phyloP scores from a whole-genome alignment of 2,329 filamentous ascomycete genomes.

The Neofusicoccum kwambonambiense region DNA sequence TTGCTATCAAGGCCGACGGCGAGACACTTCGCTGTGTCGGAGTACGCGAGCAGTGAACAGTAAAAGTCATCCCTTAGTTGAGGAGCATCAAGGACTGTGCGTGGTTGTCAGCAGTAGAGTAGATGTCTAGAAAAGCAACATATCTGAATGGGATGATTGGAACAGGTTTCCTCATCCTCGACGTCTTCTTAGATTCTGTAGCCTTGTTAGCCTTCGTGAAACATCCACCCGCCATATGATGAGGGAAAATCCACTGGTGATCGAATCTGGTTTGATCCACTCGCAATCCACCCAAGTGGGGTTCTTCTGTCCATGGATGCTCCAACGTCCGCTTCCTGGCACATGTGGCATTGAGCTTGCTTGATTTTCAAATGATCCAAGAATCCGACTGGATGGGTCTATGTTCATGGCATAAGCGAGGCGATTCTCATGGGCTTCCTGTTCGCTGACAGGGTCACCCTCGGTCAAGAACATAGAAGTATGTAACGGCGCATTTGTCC shows the following conservation, averaged over 20 bases:
- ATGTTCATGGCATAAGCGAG: constrained; percentile 81
- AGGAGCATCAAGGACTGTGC: constrained; percentile 80
- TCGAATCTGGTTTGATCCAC: constrained; percentile 38
- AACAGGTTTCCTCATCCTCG: constrained; percentile 44
- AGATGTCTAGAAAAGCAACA: constrained; percentile 29
- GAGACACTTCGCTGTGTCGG: constrained; percentile 67
- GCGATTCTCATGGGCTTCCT: constrained; percentile 68
- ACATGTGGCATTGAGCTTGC: neutral
- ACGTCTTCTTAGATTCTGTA: constrained; percentile 27
- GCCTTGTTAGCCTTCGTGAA: constrained; percentile 20
- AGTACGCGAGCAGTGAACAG: constrained; percentile 87
- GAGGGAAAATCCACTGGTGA: constrained; percentile 25
- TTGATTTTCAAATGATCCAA: constrained; percentile 40
- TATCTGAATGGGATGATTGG: constrained; percentile 77
- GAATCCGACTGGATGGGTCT: constrained; percentile 64
- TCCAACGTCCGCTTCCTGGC: neutral
- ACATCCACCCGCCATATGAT: neutral
- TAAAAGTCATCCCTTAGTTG: constrained; percentile 93
- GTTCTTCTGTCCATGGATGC: neutral
- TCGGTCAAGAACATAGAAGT: constrained; percentile 56
- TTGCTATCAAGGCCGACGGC: constrained; percentile 78
- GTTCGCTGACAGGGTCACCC: constrained; percentile 57
- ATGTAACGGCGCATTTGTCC: constrained; percentile 68
- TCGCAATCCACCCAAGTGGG: constrained; percentile 42
- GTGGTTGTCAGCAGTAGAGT: constrained; percentile 31